These are phyloP conservation scores for Quercus rubra DNA, from an alignment of 306 rosid species.

Conservation along the genomic window DNA sequence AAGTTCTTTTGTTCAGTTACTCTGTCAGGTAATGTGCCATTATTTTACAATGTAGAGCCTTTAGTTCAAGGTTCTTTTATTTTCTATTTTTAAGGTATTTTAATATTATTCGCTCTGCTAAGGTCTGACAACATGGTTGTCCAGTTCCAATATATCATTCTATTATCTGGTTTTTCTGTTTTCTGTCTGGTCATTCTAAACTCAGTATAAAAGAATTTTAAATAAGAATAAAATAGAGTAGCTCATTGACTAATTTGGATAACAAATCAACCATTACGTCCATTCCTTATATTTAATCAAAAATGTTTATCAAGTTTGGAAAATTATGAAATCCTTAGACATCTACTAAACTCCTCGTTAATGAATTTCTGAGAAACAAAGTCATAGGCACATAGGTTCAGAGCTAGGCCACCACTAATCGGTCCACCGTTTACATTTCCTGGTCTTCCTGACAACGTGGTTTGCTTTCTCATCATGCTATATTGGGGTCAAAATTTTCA, in stretches of 20 bases:
- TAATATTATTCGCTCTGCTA: not conserved
- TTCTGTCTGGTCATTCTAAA: slow-evolving; percentile 5
- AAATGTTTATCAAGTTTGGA: not conserved
- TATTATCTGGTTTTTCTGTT: not conserved
- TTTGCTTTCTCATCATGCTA: too few relatives aligned
- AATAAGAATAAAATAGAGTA: not conserved
- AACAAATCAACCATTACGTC: not conserved
- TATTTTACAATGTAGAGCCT: not conserved
- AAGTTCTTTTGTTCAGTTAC: slow-evolving; percentile 91
- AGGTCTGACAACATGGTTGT: not conserved
- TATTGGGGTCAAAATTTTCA: not conserved
- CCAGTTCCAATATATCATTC: not conserved
- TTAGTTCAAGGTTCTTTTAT: not conserved
- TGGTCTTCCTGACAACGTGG: too few relatives aligned
- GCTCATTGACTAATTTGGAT: not conserved
- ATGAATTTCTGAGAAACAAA: not conserved
- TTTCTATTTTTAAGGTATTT: not conserved
- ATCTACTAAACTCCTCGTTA: not conserved
- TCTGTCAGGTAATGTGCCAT: slow-evolving; percentile 61
- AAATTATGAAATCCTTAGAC: not conserved
- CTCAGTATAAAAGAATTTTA: not conserved
- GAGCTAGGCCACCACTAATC: too few relatives aligned
- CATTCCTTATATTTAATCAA: not conserved
- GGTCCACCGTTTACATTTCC: too few relatives aligned
- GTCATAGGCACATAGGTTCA: too few relatives aligned